phyloP scores from a whole-genome alignment of 352 stramenopile species.

The Pythium pectinolyticum region DNA sequence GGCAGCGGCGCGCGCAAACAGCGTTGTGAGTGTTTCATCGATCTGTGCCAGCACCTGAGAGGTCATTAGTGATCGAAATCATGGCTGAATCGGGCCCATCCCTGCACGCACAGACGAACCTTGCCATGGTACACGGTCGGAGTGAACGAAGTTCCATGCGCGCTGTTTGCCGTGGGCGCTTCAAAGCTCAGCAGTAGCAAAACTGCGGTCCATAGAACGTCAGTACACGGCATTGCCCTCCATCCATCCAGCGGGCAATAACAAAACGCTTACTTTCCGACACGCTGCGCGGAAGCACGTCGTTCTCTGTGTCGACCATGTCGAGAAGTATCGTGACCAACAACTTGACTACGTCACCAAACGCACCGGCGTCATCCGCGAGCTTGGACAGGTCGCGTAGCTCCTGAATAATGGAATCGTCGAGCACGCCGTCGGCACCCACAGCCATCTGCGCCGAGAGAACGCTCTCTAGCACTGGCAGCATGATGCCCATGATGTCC shows the following conservation, averaged over 20 bases:
- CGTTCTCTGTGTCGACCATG: not conserved
- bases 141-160: not conserved
- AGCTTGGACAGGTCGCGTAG: conserved; percentile 7
- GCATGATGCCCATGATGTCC: not conserved
- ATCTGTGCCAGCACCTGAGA: conserved; percentile 14
- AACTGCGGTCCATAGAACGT: not conserved
- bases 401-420: not conserved
- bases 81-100: no score
- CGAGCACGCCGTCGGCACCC: not conserved
- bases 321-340: conserved; percentile 14
- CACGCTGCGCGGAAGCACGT: not conserved
- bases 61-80: not conserved
- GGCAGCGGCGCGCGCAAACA: conserved; percentile 6
- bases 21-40: not conserved
- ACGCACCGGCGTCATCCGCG: conserved; percentile 3
- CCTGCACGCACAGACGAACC: no score
- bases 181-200: conserved; percentile 17
- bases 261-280: conserved; percentile 8
- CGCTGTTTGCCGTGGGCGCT: not conserved
- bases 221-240: not conserved
- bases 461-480: conserved; percentile 2
- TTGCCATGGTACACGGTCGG: conserved; percentile 4
- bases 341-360: conserved; percentile 13
- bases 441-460: conserved; percentile 10
- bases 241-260: not conserved